phyloP scores from a whole-genome alignment of 75 land plant genomes.

The Pinus tabuliformis region DNA sequence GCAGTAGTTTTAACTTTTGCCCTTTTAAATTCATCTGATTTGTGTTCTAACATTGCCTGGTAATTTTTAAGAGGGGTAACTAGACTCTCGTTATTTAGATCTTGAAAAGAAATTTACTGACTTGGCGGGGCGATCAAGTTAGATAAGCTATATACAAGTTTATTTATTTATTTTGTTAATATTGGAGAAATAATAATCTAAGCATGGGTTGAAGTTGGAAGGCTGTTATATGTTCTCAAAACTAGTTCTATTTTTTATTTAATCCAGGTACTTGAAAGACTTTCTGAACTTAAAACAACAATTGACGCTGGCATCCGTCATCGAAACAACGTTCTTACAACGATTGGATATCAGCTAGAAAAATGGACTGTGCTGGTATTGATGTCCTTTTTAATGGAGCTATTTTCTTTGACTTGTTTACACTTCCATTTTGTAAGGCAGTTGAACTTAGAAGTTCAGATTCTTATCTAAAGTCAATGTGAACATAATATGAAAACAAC shows the following conservation, averaged over 20 bases:
- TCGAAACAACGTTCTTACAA: constrained; percentile 64
- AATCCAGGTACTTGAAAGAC: constrained; percentile 73
- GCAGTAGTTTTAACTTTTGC: background rate
- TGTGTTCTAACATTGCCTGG: background rate
- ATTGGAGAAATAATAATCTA: no score
- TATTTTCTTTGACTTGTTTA: background rate
- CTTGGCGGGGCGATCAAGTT: background rate
- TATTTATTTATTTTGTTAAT: background rate
- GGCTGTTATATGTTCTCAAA: background rate
- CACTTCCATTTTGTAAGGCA: no score
- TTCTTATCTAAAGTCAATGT: background rate
- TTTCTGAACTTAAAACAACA: constrained; percentile 79
- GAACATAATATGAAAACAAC: background rate
- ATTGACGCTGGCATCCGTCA: constrained; percentile 96
- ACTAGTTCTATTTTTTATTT: background rate
- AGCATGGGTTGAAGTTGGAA: background rate
- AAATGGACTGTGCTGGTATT: constrained; percentile 80
- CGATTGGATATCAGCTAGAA: constrained; percentile 55
- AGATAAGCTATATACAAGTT: background rate
- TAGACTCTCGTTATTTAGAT: background rate
- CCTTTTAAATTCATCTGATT: background rate
- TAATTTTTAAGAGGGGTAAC: background rate
- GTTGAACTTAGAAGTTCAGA: background rate
- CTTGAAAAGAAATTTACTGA: background rate
- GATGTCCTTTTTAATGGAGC: background rate